A percentile compares a stretch with the other conserved stretches of the same genome.
Evolutionary conservation across 805 yeast species (phyloP).

Genomic region (Wickerhamiella shivajii): DNA sequence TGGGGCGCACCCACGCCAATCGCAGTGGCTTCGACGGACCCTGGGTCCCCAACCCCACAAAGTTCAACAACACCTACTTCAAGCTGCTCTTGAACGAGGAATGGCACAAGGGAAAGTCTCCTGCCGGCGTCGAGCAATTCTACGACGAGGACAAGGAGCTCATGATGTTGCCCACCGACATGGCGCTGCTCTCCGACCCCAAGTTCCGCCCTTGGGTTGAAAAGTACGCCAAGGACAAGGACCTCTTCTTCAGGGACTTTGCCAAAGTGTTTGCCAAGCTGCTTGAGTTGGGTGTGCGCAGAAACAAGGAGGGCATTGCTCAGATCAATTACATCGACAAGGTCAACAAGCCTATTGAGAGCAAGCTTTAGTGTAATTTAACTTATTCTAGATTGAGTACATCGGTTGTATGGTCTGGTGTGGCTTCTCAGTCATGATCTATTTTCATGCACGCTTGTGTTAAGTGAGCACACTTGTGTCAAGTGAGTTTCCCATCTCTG

Average conservation of each 20-base stretch:
- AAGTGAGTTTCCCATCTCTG: too few relatives aligned
- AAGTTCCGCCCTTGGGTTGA: conserved; percentile 47
- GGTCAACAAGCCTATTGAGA: conserved; percentile 9
- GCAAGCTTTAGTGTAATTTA: too few relatives aligned
- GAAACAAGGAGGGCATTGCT: conserved; percentile 33
- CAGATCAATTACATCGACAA: conserved; percentile 20
- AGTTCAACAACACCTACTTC: conserved; percentile 62
- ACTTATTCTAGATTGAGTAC: too few relatives aligned
- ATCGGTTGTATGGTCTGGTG: too few relatives aligned
- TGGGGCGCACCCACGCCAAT: conserved; percentile 47
- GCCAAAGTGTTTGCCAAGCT: conserved; percentile 52
- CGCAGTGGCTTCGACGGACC: conserved; percentile 77
- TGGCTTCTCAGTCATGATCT: too few relatives aligned
- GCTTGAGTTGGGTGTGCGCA: conserved; percentile 61
- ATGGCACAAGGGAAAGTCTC: conserved; percentile 34
- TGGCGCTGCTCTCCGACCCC: conserved; percentile 50
- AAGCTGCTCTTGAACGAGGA: conserved; percentile 37
- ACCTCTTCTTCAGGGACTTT: conserved; percentile 47
- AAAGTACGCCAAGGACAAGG: conserved; percentile 52
- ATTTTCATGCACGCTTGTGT: too few relatives aligned
- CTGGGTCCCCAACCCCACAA: conserved; percentile 73
- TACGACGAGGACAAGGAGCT: conserved; percentile 41
- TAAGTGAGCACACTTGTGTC: too few relatives aligned
- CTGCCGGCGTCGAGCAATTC: conserved; percentile 27
- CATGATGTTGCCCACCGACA: conserved; percentile 82